Percentiles rank a stretch among this genome's conserved stretches.
phyloP scores from a whole-genome alignment of 495 filamentous ascomycete species.

The Xylaria acuta region DNA sequence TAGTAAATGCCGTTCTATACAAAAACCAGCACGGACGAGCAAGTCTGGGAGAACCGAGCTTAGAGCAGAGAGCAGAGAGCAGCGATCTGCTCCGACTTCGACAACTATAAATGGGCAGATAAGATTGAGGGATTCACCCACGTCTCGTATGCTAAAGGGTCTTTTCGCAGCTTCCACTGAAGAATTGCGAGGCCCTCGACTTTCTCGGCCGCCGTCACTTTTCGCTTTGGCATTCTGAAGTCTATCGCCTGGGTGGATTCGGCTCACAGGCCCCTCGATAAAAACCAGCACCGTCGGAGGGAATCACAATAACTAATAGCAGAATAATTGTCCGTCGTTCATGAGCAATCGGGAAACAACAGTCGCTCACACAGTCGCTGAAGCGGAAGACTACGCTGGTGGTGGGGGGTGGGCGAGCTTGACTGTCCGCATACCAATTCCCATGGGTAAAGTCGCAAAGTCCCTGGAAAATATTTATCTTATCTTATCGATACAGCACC shows the following conservation, averaged over 20 bases:
- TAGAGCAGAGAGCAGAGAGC: neutral
- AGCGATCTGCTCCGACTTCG: neutral
- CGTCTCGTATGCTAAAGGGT: constrained; percentile 40
- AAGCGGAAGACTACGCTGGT: constrained; percentile 12
- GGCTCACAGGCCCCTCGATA: constrained; percentile 6
- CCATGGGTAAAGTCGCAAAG: constrained; percentile 12
- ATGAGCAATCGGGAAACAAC: neutral
- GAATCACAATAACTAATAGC: neutral
- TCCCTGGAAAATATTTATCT: constrained; percentile 36
- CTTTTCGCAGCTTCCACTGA: constrained; percentile 37
- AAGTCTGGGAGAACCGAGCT: neutral
- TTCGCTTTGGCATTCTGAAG: constrained; percentile 78
- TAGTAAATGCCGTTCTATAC: neutral
- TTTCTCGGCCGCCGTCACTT: constrained; percentile 90
- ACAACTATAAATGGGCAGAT: neutral
- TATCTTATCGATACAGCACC: constrained; percentile 26
- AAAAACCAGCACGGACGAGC: neutral
- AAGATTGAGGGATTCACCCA: neutral
- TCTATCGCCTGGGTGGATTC: neutral
- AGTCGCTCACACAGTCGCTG: neutral
- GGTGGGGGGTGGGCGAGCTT: neutral
- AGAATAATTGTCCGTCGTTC: neutral
- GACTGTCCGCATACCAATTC: neutral
- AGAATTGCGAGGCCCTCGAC: constrained; percentile 72
- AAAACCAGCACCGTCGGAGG: neutral